Evolutionary conservation across 2,329 filamentous ascomycete genomes (phyloP), one percentile per base, ranked within the genome.

Genomic region (Fusarium poae): DNA sequence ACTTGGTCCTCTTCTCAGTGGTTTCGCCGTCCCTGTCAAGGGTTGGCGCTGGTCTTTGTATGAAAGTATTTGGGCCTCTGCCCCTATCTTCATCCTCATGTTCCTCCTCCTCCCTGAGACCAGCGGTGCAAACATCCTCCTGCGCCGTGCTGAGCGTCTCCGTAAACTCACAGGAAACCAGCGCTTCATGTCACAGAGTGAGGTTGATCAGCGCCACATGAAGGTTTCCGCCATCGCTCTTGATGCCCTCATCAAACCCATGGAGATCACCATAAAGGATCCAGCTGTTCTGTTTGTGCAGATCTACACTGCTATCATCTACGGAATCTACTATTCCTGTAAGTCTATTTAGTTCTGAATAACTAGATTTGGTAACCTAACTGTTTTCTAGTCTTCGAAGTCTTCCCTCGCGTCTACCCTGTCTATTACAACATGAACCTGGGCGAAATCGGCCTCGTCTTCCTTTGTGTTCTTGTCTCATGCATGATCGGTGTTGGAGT

Each of bases 101-200:
- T 84, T 90, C 72, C 72, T 89, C 65, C 82, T 87, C 65, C 83
- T 92, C 25, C 90, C 90, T 0, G 89, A 92, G 79, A 92, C 90
- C 0, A 85, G 81, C 55, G 77, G 83, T 0, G 79, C 82, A 10
- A 90, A 83, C 62, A 88, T 92, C 71, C 83, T 91, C 5, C 82
- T 88, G 46, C 85, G 84, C 25, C 87, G 89, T 12, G 88, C 89
- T 4, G 75, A 79, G 49, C 86, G 89, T n/a, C 82, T 92, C 7
- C 84, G 90, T 56, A 86, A 84, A 72, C 78, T 86, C 40, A 90
- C 88, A 1, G 88, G 87, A n/a, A 83, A 85, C 68, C 64, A 77
- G 6, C 80, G 79, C 55, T 85, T 91, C 76, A 84, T 85, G 77
- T 85, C 87, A 0, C 87, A 91, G 74, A 86, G 84, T 55, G 89